phyloP scores from a whole-genome alignment of 78 protist genomes.

The Tieghemostelium lacteum region DNA sequence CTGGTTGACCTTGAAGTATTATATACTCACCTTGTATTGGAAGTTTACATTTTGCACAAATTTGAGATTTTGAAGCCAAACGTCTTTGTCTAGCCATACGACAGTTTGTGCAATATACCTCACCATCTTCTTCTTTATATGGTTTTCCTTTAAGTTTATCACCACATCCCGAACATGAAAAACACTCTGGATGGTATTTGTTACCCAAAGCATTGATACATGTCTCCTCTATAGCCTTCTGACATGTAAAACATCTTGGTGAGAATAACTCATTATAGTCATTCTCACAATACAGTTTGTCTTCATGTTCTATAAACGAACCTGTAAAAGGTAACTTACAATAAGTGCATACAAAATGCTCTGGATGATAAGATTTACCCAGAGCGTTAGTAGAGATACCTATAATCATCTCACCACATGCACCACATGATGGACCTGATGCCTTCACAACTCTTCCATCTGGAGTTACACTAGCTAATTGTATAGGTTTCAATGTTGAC shows the following conservation, averaged over 20 bases:
- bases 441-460: constrained; percentile 72
- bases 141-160: constrained; percentile 45
- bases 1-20: constrained; percentile 78
- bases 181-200: constrained; percentile 80
- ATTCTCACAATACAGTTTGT: constrained; percentile 72
- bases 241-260: constrained; percentile 75
- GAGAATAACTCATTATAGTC: constrained; percentile 68
- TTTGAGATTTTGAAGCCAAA: constrained; percentile 43
- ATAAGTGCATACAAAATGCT: constrained; percentile 81
- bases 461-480: constrained; percentile 67
- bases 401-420: constrained; percentile 82
- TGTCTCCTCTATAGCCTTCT: constrained; percentile 66
- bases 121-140: constrained; percentile 85
- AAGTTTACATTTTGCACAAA: constrained; percentile 82
- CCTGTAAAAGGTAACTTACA: constrained; percentile 75
- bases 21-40: constrained; percentile 85
- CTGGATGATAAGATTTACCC: constrained; percentile 82
- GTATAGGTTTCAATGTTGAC: constrained; percentile 20
- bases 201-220: constrained; percentile 76
- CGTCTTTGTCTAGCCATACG: constrained; percentile 44
- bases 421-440: constrained; percentile 80
- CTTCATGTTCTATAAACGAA: constrained; percentile 78
- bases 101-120: constrained; percentile 79
- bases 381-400: constrained; percentile 75
- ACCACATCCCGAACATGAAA: constrained; percentile 75